phyloP scores from a whole-genome alignment of 1,139 yeast species.

The Debaryomycetaceae sp. region DNA sequence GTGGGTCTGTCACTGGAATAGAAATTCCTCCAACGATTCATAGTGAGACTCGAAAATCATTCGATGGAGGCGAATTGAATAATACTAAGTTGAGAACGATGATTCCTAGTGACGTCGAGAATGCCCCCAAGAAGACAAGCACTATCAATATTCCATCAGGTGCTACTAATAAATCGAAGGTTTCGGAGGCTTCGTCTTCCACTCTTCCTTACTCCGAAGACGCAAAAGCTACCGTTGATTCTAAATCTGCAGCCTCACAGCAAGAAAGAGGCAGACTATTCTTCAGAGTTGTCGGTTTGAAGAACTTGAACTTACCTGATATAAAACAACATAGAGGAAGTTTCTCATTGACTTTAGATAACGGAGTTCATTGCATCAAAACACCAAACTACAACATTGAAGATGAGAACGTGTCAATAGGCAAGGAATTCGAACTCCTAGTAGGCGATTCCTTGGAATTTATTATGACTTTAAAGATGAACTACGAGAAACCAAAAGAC shows the following conservation, averaged over 20 bases:
- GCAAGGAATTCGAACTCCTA: conserved; percentile 82
- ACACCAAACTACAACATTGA: conserved; percentile 61
- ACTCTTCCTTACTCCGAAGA: conserved; percentile 8
- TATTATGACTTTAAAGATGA: conserved; percentile 68
- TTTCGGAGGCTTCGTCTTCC: conserved; percentile 15
- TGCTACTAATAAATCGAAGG: conserved; percentile 14
- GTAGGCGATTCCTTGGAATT: conserved; percentile 66
- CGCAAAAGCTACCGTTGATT: not conserved
- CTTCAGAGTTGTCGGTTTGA: conserved; percentile 59
- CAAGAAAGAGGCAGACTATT: conserved; percentile 74
- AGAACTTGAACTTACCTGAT: conserved; percentile 57
- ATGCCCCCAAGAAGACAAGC: conserved; percentile 15
- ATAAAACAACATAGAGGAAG: conserved; percentile 54
- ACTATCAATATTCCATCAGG: conserved; percentile 30
- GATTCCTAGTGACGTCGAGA: conserved; percentile 4
- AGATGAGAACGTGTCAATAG: conserved; percentile 42
- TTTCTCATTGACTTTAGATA: conserved; percentile 74
- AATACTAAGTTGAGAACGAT: conserved; percentile 24
- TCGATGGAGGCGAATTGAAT: conserved; percentile 6
- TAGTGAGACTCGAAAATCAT: not conserved
- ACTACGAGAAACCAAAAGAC: conserved; percentile 53
- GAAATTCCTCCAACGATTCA: conserved; percentile 9
- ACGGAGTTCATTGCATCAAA: conserved; percentile 82
- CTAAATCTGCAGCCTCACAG: conserved; percentile 3
- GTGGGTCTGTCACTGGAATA: conserved; percentile 26